Conservation (phyloP, 2,329 filamentous ascomycete genomes). For the Volutella citrinella region DNA sequence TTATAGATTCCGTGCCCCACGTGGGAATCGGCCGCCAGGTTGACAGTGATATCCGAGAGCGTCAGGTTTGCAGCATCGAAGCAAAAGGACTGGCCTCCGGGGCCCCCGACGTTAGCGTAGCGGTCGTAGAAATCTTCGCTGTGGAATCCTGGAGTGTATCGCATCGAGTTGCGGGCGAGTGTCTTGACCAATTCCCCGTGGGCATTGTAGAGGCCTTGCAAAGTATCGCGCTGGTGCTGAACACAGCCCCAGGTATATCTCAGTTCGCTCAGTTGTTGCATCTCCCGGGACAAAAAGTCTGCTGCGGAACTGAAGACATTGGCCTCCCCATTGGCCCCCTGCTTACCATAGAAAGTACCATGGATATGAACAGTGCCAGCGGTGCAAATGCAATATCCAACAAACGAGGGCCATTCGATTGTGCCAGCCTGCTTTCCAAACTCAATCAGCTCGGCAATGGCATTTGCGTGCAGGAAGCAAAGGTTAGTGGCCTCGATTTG, state of each 20-base stretch:
- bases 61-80: slow-evolving; percentile 76
- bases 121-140: slow-evolving; percentile 86
- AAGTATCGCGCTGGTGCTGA: slow-evolving; percentile 74
- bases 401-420: slow-evolving; percentile 82
- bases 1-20: slow-evolving; percentile 47
- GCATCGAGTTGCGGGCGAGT: slow-evolving; percentile 60
- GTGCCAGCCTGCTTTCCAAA: slow-evolving; percentile 70
- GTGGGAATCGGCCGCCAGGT: slow-evolving; percentile 57
- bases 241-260: slow-evolving; percentile 74
- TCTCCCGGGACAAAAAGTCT: slow-evolving; percentile 73
- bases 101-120: slow-evolving; percentile 58
- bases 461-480: slow-evolving; percentile 83
- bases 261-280: slow-evolving; percentile 75
- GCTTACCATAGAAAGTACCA: slow-evolving; percentile 72
- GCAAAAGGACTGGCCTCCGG: slow-evolving; percentile 55
- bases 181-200: slow-evolving; percentile 78
- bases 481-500: slow-evolving; percentile 88
- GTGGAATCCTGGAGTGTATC: slow-evolving; percentile 77
- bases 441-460: slow-evolving; percentile 79
- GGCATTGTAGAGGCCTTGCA: slow-evolving; percentile 75
- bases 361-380: slow-evolving; percentile 88
- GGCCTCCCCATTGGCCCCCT: slow-evolving; percentile 46
- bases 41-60: slow-evolving; percentile 63
- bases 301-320: slow-evolving; percentile 61
- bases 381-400: slow-evolving; percentile 82